Evolutionary conservation across 176 grass and related monocot genomes (phyloP), one percentile per base, ranked within the genome.

Genomic region (Pontederia paniculata): DNA sequence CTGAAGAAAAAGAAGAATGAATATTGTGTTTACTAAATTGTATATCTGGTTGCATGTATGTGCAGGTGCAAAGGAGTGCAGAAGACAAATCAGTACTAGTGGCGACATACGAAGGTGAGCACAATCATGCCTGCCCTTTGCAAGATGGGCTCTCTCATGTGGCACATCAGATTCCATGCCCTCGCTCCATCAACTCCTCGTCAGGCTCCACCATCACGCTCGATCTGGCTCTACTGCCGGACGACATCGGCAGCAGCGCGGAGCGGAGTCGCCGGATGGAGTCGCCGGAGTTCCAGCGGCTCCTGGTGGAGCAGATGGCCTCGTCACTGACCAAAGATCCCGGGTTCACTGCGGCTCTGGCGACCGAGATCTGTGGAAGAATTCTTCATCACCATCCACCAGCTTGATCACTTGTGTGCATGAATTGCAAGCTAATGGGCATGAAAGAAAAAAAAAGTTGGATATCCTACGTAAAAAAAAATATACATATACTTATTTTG

Each of bases 41-140:
- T n/a, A n/a, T n/a, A n/a, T n/a, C n/a, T n/a, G n/a, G n/a, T 17
- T 51, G 7, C 2, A n/a, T n/a, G 17, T 51, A n/a, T n/a, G 17
- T 51, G 0, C 49, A 51, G 6, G 87, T 98, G 20, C 94, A 98
- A 73, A 84, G 70, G 48, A 93, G 87, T 67, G 83, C 75, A 0
- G 83, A 91, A 52, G 87, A 98, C 66, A 81, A 72, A 68, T 84
- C 87, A 10, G 0, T 98, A 60, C 54, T 98, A 23, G 68, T 88
- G 43, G 94, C 83, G 3, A 93, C 87, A 2, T 98, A 98, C 56
- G 94, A 98, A 78, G 94, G 94, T 16, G 87, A 98, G 56, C 94
- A 98, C 71, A 93, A 85, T 72, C 94, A 98, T 73, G 50, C 63
- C 42, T 41, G 50, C 18, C 79, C 73, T 12, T 60, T 70, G 51